Percentiles rank a stretch among this genome's conserved stretches.
These are phyloP conservation scores for Aristolochia fimbriata DNA, from an alignment of 164 flowering plant species.

Conservation along the genomic window DNA sequence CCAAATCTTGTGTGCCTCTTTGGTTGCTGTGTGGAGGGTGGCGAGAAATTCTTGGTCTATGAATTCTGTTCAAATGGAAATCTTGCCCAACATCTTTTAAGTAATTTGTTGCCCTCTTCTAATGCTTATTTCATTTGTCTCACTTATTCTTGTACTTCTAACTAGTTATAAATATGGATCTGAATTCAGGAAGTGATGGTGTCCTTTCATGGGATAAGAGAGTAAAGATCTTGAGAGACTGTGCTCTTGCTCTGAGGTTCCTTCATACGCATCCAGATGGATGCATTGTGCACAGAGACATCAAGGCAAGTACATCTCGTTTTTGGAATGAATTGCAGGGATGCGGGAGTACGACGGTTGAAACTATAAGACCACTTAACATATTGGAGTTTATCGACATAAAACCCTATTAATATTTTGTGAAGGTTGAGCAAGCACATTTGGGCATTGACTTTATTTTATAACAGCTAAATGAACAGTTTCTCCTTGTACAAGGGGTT, in stretches of 20 bases:
- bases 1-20: conserved; percentile 56
- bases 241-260: conserved; percentile 53
- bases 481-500: too few species aligned
- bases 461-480: too few species aligned
- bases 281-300: conserved; percentile 67
- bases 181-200: conserved; percentile 29
- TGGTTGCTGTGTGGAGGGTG: conserved; percentile 56
- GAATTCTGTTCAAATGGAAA: conserved; percentile 65
- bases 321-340: too few species aligned
- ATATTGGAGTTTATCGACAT: too few species aligned
- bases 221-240: conserved; percentile 51
- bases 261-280: conserved; percentile 55
- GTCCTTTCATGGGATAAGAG: conserved; percentile 50
- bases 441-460: too few species aligned
- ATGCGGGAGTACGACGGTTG: too few species aligned
- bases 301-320: conserved; percentile 31
- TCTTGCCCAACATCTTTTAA: conserved; percentile 46
- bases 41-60: conserved; percentile 53
- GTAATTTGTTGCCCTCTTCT: conserved; percentile 18
- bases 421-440: too few species aligned
- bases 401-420: too few species aligned
- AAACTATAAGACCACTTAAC: too few species aligned
- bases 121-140: not conserved
- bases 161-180: not conserved
- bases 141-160: not conserved